Conservation (phyloP, 331 rosid genomes). For the Pyrus hybrid region DNA sequence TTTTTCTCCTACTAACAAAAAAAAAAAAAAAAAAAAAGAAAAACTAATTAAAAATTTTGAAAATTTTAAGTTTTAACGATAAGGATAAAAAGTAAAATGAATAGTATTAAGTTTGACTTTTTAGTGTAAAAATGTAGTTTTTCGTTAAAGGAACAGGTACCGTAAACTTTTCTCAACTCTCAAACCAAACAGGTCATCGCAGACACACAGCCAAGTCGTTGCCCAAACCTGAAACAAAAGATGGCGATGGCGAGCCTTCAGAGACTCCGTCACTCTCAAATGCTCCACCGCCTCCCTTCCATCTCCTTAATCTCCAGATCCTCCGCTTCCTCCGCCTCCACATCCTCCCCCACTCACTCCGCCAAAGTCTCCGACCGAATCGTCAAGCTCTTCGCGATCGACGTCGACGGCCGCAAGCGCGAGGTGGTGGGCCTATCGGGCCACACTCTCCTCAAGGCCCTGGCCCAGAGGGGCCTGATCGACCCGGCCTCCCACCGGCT, state of each 20-base stretch:
- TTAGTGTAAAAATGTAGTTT: no score
- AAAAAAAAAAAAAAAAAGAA: no score
- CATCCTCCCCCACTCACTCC: conserved; percentile 18
- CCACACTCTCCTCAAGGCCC: no score
- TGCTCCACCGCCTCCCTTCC: conserved; percentile 46
- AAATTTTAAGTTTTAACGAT: no score
- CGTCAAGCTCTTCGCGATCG: conserved; percentile 69
- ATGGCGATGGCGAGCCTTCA: conserved; percentile 67
- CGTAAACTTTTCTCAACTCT: no score
- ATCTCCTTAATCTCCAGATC: conserved; percentile 47
- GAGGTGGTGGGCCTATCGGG: conserved; percentile 68
- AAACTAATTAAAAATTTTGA: no score
- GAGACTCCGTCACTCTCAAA: conserved; percentile 36
- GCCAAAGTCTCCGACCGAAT: conserved; percentile 74
- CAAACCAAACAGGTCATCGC: neutral
- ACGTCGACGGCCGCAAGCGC: conserved; percentile 54
- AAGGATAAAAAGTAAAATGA: no score
- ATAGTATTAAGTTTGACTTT: no score
- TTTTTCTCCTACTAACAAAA: no score
- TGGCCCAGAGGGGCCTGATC: conserved; percentile 60
- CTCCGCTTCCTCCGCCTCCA: conserved; percentile 20
- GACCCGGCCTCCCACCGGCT: conserved; percentile 89
- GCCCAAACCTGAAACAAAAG: neutral
- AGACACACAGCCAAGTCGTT: neutral
- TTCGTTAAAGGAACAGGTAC: no score